Conservation (phyloP, 2,329 filamentous ascomycete genomes). For the Alternaria infectoria region DNA sequence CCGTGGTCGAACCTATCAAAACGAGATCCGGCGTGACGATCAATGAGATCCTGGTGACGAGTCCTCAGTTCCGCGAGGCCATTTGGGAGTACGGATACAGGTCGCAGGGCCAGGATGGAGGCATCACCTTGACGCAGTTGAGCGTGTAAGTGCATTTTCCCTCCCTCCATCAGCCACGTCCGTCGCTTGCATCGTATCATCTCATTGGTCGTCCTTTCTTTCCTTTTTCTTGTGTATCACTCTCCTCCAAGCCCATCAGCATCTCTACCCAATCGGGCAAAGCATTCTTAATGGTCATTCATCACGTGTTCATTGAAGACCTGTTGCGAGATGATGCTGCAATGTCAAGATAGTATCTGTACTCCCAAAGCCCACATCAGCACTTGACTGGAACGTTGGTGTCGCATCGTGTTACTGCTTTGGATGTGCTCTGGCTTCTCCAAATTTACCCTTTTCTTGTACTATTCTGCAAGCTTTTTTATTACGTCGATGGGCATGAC, state of each 20-base stretch:
- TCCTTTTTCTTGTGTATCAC: neutral
- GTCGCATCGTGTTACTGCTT: neutral
- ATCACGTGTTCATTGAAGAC: neutral
- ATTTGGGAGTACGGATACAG: conserved; percentile 88
- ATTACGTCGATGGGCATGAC: neutral
- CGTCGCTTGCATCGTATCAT: neutral
- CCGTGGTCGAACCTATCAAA: conserved; percentile 61
- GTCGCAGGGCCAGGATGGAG: conserved; percentile 72
- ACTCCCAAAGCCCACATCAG: neutral
- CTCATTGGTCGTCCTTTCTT: conserved; percentile 1
- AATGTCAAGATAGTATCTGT: neutral
- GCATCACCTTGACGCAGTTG: conserved; percentile 80
- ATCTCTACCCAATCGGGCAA: conserved; percentile 16
- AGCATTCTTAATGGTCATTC: neutral
- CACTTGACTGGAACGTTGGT: neutral
- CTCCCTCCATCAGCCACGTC: neutral
- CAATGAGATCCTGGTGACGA: conserved; percentile 81
- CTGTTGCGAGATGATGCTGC: neutral
- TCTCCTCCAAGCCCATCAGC: neutral
- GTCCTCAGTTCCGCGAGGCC: conserved; percentile 87
- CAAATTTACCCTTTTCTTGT: neutral
- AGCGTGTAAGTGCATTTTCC: conserved; percentile 67
- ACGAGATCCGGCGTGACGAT: conserved; percentile 67
- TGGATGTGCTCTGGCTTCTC: neutral
- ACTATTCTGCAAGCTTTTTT: neutral